phyloP scores from a whole-genome alignment of 345 rosid species.

The Carallia pectinifolia region DNA sequence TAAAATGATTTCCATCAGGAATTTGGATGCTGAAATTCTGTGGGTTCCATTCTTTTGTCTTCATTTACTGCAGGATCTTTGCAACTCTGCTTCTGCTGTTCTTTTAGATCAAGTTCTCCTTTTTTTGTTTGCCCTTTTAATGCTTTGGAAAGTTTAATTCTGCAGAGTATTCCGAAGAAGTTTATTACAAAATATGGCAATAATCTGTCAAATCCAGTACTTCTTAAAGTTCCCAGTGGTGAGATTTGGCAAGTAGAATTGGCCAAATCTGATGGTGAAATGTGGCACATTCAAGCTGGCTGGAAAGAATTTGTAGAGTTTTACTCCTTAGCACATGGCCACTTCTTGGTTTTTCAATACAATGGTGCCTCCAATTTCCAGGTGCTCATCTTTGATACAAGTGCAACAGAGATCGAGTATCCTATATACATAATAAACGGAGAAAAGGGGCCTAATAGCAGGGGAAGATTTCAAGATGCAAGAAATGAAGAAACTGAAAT shows the following conservation, averaged over 20 bases:
- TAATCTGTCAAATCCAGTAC: neutral
- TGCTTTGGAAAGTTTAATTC: too few relatives aligned
- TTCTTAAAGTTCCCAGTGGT: constrained; percentile 7
- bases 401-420: neutral
- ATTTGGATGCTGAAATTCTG: too few relatives aligned
- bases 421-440: too few relatives aligned
- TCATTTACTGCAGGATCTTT: too few relatives aligned
- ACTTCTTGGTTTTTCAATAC: constrained; percentile 10
- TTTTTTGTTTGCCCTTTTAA: too few relatives aligned
- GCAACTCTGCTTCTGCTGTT: too few relatives aligned
- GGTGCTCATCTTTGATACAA: neutral
- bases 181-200: neutral
- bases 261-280: neutral
- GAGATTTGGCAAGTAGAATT: neutral
- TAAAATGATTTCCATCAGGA: too few relatives aligned
- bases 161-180: neutral
- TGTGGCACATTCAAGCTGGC: constrained; percentile 3
- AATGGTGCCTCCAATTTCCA: constrained; percentile 1
- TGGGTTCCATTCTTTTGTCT: too few relatives aligned
- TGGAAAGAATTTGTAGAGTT: constrained; percentile 10
- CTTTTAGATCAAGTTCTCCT: too few relatives aligned
- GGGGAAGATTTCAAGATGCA: too few relatives aligned
- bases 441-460: too few relatives aligned
- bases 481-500: too few relatives aligned
- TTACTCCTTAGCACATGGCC: neutral